Conservation (phyloP, 1,284 basidiomycete species). For the Irpex sp. region DNA sequence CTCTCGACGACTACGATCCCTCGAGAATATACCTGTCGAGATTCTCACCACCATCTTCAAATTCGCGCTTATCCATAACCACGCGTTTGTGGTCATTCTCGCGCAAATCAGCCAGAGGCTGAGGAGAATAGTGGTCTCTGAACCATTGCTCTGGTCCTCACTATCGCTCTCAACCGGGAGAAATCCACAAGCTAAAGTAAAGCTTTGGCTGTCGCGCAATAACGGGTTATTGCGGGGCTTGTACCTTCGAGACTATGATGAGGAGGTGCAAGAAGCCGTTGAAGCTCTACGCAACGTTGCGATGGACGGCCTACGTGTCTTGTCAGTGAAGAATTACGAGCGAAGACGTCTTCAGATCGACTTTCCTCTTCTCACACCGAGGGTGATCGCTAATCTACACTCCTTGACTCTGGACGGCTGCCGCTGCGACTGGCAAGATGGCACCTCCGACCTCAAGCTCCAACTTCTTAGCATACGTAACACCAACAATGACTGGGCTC, state of each 20-base stretch:
- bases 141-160: slow-evolving; percentile 53
- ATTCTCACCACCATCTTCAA: slow-evolving; percentile 53
- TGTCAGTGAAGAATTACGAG: slow-evolving; percentile 14
- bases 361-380: slow-evolving; percentile 14
- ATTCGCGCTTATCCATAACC: slow-evolving; percentile 39
- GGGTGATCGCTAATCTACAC: slow-evolving; percentile 14
- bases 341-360: slow-evolving; percentile 5
- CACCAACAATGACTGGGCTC: slow-evolving; percentile 13
- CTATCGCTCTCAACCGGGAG: slow-evolving; percentile 45
- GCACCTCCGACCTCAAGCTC: slow-evolving; percentile 12
- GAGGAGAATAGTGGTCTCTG: slow-evolving; percentile 46
- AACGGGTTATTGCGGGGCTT: slow-evolving; percentile 45
- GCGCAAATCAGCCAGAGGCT: slow-evolving; percentile 58
- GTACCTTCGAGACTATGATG: slow-evolving; percentile 28
- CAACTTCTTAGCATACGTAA: slow-evolving; percentile 12
- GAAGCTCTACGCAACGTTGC: slow-evolving; percentile 26
- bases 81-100: slow-evolving; percentile 39
- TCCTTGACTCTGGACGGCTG: not conserved
- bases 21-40: slow-evolving; percentile 35
- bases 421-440: slow-evolving; percentile 2
- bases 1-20: no score
- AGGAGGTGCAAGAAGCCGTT: slow-evolving; percentile 13
- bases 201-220: slow-evolving; percentile 53
- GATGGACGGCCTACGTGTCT: slow-evolving; percentile 18
- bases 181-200: slow-evolving; percentile 46